Evolutionary conservation across 2,329 filamentous ascomycete species (phyloP).

Genomic region (Microdochium bolleyi): DNA sequence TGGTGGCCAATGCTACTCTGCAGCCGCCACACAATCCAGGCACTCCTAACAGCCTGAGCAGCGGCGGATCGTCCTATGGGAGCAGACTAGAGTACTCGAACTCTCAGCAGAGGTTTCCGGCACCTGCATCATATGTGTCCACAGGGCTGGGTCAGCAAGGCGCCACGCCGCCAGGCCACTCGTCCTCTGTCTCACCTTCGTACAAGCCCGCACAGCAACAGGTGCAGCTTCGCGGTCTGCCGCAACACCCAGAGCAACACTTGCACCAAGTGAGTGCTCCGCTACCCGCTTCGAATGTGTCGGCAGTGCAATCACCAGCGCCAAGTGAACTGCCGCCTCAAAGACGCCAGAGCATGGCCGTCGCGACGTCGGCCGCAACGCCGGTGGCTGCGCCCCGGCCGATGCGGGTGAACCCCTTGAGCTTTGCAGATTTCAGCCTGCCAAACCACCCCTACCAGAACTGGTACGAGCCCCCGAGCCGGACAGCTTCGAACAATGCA

Average conservation of each 20-base stretch:
- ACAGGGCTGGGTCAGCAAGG: neutral
- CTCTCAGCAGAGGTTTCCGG: neutral
- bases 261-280: neutral
- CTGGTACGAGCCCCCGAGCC: slow-evolving; percentile 68
- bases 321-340: neutral
- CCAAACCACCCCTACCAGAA: slow-evolving; percentile 77
- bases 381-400: slow-evolving; percentile 18
- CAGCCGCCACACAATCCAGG: neutral
- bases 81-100: neutral
- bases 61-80: neutral
- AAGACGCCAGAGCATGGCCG: slow-evolving; percentile 4
- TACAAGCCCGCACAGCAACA: neutral
- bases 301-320: neutral
- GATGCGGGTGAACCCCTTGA: slow-evolving; percentile 57
- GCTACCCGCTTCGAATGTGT: neutral
- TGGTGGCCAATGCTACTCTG: neutral
- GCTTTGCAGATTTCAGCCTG: slow-evolving; percentile 67
- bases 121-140: neutral
- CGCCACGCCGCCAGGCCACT: neutral
- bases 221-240: too few species aligned
- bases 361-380: slow-evolving; percentile 9
- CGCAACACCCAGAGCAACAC: neutral
- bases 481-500: slow-evolving; percentile 4
- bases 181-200: neutral
- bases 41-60: neutral